phyloP scores from a whole-genome alignment of 352 stramenopile species.

The Phytophthora pisi region DNA sequence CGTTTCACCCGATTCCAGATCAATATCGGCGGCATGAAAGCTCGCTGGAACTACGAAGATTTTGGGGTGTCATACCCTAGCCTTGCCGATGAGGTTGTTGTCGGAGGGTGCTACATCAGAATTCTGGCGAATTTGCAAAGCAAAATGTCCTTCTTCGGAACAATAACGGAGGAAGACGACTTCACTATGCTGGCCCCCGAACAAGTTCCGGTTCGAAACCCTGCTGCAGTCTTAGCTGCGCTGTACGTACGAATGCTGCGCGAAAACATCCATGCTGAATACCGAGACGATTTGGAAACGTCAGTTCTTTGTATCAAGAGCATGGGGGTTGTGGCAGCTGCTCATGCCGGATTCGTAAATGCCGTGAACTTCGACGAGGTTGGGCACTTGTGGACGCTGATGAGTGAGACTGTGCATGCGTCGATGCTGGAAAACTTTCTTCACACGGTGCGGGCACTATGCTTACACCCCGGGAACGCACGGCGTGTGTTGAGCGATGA shows the following conservation, averaged over 20 bases:
- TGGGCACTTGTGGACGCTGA: slow-evolving; percentile 65
- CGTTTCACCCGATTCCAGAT: slow-evolving; percentile 79
- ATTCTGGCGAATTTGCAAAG: slow-evolving; percentile 53
- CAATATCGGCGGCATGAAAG: slow-evolving; percentile 64
- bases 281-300: slow-evolving; percentile 64
- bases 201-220: slow-evolving; percentile 60
- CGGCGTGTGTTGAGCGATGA: slow-evolving; percentile 52
- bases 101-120: slow-evolving; percentile 92
- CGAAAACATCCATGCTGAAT: slow-evolving; percentile 77
- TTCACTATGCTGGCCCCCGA: slow-evolving; percentile 58
- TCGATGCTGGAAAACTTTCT: slow-evolving; percentile 62
- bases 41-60: slow-evolving; percentile 97
- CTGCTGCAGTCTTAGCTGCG: slow-evolving; percentile 52
- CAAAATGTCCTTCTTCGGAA: slow-evolving; percentile 58
- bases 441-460: slow-evolving; percentile 64
- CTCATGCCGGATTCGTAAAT: slow-evolving; percentile 45
- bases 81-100: slow-evolving; percentile 83
- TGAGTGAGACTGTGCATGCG: slow-evolving; percentile 65
- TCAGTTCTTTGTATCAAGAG: slow-evolving; percentile 69
- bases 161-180: slow-evolving; percentile 51
- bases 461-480: slow-evolving; percentile 54
- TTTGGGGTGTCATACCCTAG: slow-evolving; percentile 93
- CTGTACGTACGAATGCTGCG: slow-evolving; percentile 80
- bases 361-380: slow-evolving; percentile 72
- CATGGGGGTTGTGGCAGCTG: slow-evolving; percentile 63